Percentiles rank a stretch among this genome's conserved stretches.
Conservation (phyloP, 2,329 filamentous ascomycete genomes). For the Polychaeton citri region DNA sequence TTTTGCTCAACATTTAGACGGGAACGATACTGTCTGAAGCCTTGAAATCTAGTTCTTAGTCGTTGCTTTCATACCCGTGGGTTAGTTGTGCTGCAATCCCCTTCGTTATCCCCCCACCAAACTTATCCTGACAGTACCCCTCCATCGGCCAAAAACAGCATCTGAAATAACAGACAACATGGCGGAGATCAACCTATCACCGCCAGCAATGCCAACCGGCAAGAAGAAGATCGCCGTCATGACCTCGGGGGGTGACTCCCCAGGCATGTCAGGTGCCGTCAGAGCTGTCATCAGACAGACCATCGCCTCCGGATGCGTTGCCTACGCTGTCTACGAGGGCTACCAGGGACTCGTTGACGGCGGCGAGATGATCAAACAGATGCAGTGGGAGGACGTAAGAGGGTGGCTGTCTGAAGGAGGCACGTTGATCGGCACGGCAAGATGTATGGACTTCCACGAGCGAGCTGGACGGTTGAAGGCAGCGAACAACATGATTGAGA, state of each 20-base stretch:
- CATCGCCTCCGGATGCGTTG: constrained; percentile 53
- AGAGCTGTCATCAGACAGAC: constrained; percentile 84
- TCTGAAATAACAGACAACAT: constrained; percentile 6
- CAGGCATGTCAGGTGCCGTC: constrained; percentile 87
- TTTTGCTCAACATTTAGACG: too few species aligned
- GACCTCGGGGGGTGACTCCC: constrained; percentile 88
- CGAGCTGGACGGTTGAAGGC: constrained; percentile 69
- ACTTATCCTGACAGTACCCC: too few species aligned
- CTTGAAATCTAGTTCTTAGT: too few species aligned
- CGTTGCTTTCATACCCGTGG: too few species aligned
- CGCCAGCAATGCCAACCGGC: constrained; percentile 14
- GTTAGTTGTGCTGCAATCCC: too few species aligned
- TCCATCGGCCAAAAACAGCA: too few species aligned
- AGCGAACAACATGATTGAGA: constrained; percentile 85
- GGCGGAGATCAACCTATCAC: constrained; percentile 18
- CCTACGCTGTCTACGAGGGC: constrained; percentile 59
- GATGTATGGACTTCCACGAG: constrained; percentile 86
- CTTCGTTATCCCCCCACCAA: too few species aligned
- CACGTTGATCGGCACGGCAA: constrained; percentile 87
- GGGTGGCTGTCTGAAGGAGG: constrained; percentile 90
- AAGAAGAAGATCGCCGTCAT: constrained; percentile 70
- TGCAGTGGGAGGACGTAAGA: constrained; percentile 86
- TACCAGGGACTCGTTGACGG: constrained; percentile 91
- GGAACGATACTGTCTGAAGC: too few species aligned
- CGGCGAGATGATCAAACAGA: constrained; percentile 73